These are phyloP conservation scores for Rhododendron vialii DNA, from an alignment of 148 eudicot genomes.

Conservation along the genomic window DNA sequence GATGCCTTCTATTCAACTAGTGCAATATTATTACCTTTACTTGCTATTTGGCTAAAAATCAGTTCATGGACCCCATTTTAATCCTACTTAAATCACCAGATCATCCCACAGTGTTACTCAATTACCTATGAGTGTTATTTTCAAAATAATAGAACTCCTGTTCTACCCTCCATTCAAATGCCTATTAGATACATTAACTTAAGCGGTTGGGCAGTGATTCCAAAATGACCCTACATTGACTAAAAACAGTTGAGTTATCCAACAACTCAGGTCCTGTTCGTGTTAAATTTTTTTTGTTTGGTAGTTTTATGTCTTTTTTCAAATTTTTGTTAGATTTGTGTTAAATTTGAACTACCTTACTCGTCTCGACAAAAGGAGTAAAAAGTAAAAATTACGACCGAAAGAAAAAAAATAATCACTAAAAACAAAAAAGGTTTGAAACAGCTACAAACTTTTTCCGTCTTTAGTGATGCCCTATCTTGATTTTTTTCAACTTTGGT, in stretches of 20 bases:
- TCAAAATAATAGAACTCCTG: neutral
- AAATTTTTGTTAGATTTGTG: no score
- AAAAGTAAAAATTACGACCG: no score
- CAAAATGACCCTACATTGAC: neutral
- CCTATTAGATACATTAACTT: neutral
- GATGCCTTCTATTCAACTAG: neutral
- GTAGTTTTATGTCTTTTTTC: no score
- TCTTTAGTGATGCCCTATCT: neutral
- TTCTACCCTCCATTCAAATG: neutral
- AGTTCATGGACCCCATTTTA: neutral
- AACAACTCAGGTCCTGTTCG: no score
- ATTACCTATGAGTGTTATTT: neutral
- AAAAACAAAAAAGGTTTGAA: neutral
- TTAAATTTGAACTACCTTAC: no score
- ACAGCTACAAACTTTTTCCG: neutral
- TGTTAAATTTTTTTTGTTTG: no score
- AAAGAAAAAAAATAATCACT: no score
- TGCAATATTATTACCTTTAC: neutral
- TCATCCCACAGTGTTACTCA: neutral
- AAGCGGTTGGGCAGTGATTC: neutral
- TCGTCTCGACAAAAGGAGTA: neutral
- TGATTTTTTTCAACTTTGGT: no score
- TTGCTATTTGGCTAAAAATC: neutral
- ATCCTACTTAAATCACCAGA: neutral
- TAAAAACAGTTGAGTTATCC: neutral